Evolutionary conservation across 208 protist species (phyloP).

Genomic region (Leishmania braziliensis): DNA sequence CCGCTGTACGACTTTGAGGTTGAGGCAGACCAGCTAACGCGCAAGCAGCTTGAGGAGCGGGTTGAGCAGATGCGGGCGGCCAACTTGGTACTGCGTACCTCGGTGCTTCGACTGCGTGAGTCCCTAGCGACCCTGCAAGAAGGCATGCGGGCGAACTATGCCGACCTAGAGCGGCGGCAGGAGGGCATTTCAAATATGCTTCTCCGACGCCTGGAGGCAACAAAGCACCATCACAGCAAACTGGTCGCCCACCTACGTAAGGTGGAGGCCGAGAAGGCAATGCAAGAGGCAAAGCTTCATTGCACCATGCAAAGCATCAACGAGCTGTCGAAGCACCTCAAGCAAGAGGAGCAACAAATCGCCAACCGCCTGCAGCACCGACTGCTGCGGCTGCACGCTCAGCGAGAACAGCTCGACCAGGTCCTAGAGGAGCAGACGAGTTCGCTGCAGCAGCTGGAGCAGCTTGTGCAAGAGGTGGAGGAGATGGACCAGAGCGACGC

Average conservation of each 20-base stretch:
- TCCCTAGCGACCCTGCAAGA: slow-evolving; percentile 46
- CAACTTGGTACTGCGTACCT: slow-evolving; percentile 50
- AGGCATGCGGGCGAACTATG: slow-evolving; percentile 59
- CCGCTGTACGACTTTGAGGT: slow-evolving; percentile 26
- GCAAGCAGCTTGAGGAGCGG: slow-evolving; percentile 32
- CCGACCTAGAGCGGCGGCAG: slow-evolving; percentile 60
- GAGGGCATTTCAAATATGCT: slow-evolving; percentile 77
- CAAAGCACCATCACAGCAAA: slow-evolving; percentile 47
- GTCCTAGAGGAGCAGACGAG: slow-evolving; percentile 57
- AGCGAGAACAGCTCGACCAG: slow-evolving; percentile 58
- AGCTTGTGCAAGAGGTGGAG: slow-evolving; percentile 66
- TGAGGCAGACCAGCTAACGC: too few relatives aligned
- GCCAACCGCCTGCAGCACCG: slow-evolving; percentile 42
- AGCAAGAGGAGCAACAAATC: slow-evolving; percentile 67
- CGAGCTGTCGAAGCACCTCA: slow-evolving; percentile 50
- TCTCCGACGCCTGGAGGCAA: slow-evolving; percentile 57
- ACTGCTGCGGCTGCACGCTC: slow-evolving; percentile 51
- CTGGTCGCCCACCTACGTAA: slow-evolving; percentile 45
- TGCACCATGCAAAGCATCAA: slow-evolving; percentile 47
- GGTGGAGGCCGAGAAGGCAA: slow-evolving; percentile 45
- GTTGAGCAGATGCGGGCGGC: slow-evolving; percentile 47
- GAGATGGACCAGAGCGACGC: slow-evolving; percentile 30
- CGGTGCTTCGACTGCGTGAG: slow-evolving; percentile 51
- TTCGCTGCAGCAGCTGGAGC: slow-evolving; percentile 71
- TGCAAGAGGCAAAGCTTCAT: slow-evolving; percentile 52